Conservation (phyloP, 805 yeast species). For the Cyberlindnera petersonii region DNA sequence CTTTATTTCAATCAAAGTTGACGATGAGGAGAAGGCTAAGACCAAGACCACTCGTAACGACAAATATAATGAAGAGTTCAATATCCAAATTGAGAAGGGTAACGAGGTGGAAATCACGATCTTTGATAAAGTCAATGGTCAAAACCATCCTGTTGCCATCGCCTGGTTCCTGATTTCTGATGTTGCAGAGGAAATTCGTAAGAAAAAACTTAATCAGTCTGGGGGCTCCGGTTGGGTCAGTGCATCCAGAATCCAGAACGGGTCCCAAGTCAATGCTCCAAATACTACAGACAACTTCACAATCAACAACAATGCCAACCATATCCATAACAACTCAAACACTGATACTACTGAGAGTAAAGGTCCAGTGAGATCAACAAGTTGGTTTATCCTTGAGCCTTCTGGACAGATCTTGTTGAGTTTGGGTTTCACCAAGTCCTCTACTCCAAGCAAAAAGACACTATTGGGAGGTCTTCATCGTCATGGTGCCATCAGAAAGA, state of each 20-base stretch:
- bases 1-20: conserved; percentile 72
- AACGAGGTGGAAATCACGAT: conserved; percentile 88
- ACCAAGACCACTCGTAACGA: conserved; percentile 75
- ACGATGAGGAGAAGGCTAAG: conserved; percentile 77
- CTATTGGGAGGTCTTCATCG: conserved; percentile 72
- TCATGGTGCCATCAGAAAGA: conserved; percentile 96
- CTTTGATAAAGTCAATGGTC: conserved; percentile 66
- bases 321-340: background rate
- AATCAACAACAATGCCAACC: conserved; percentile 14
- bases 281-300: conserved; percentile 27
- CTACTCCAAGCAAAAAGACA: conserved; percentile 41
- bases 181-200: conserved; percentile 90
- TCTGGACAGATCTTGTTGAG: conserved; percentile 83
- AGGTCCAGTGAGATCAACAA: conserved; percentile 47
- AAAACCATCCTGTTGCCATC: conserved; percentile 78
- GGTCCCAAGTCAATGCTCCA: conserved; percentile 15
- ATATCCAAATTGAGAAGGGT: conserved; percentile 80
- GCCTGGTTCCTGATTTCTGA: conserved; percentile 90
- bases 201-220: conserved; percentile 76
- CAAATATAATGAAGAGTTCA: conserved; percentile 79
- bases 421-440: conserved; percentile 74
- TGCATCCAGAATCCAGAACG: conserved; percentile 51
- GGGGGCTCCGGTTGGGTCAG: conserved; percentile 86
- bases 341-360: conserved; percentile 12
- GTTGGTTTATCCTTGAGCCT: conserved; percentile 93